Evolutionary conservation across 106 monocot genomes (phyloP).

Genomic region (Dioscorea dumetorum): DNA sequence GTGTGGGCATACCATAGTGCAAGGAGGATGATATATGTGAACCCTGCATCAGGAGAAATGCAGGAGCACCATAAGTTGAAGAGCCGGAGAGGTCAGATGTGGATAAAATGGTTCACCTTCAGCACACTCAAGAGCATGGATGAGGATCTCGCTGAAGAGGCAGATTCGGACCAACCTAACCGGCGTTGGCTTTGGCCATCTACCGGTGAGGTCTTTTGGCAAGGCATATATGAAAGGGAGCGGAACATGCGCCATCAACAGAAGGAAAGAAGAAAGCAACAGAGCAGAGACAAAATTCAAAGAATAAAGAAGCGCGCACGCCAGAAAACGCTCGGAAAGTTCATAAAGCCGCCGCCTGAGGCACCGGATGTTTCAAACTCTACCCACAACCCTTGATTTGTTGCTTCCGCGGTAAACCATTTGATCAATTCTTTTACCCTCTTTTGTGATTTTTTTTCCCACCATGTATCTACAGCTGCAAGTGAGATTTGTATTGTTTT

Average conservation of each 20-base stretch:
- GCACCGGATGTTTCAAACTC: slow-evolving; percentile 32
- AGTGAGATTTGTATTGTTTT: too few relatives aligned
- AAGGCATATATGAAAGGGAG: slow-evolving; percentile 78
- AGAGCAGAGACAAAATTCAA: slow-evolving; percentile 78
- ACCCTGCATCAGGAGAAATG: slow-evolving; percentile 79
- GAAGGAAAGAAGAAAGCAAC: slow-evolving; percentile 54
- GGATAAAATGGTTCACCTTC: slow-evolving; percentile 79
- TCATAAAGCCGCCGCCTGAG: slow-evolving; percentile 65
- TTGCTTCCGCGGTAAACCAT: too few relatives aligned
- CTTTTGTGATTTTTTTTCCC: too few relatives aligned
- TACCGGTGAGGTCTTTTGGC: slow-evolving; percentile 94
- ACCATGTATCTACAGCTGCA: too few relatives aligned
- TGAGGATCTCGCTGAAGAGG: slow-evolving; percentile 89
- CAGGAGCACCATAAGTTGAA: slow-evolving; percentile 69
- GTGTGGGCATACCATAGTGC: slow-evolving; percentile 97
- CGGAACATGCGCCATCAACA: slow-evolving; percentile 46
- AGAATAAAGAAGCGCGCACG: slow-evolving; percentile 69
- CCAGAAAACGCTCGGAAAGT: slow-evolving; percentile 89
- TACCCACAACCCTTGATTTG: slow-evolving; percentile 8
- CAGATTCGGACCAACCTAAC: slow-evolving; percentile 40
- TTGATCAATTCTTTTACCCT: too few relatives aligned
- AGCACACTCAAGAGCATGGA: slow-evolving; percentile 86
- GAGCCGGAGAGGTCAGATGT: slow-evolving; percentile 63
- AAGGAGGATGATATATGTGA: slow-evolving; percentile 70
- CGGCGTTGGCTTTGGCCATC: slow-evolving; percentile 77